phyloP scores from a whole-genome alignment of 176 grass and related monocot genomes.

The Bromus sterilis region DNA sequence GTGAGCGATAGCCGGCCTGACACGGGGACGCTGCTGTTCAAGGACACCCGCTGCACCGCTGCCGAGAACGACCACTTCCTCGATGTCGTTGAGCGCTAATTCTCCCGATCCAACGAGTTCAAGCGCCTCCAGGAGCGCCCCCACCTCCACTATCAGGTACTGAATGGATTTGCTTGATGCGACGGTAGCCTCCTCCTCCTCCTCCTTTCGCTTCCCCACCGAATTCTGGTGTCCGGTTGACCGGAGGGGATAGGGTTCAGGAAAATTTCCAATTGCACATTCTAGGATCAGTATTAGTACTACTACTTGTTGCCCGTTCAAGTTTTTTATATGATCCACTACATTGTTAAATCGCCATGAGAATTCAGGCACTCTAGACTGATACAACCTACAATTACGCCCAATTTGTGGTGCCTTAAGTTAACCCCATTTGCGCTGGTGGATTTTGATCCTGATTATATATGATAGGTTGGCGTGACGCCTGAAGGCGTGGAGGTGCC shows the following conservation, averaged over 20 bases:
- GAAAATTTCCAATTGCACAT: not conserved
- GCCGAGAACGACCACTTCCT: constrained; percentile 87
- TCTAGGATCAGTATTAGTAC: not conserved
- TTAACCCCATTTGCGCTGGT: not conserved
- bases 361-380: not conserved
- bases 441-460: not conserved
- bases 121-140: constrained; percentile 88
- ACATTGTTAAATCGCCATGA: not conserved
- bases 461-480: constrained; percentile 74
- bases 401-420: not conserved
- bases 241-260: not conserved
- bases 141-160: constrained; percentile 90
- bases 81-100: constrained; percentile 92
- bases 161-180: not conserved
- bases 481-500: constrained; percentile 96
- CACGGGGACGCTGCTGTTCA: constrained; percentile 83
- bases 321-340: not conserved
- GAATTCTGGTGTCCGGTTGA: not conserved
- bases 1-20: constrained; percentile 79
- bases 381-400: not conserved
- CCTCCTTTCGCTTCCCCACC: not conserved
- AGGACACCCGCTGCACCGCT: constrained; percentile 86
- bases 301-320: not conserved
- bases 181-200: not conserved
- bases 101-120: constrained; percentile 65